Evolutionary conservation across 106 monocot species (phyloP).

Genomic region (Acorus gramineus): DNA sequence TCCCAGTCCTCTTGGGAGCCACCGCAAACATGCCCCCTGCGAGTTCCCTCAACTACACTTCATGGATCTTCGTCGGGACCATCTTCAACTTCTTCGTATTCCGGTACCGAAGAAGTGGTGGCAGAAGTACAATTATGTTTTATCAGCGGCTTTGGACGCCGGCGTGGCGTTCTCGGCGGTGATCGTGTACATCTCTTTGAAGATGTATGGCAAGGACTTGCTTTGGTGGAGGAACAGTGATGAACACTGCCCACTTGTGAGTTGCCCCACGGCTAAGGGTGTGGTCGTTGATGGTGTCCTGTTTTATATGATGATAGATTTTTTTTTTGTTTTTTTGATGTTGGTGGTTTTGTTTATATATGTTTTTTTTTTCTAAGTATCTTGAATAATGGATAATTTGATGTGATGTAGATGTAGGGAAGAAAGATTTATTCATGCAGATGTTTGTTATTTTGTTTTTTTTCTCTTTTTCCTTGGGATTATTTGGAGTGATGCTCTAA

Average conservation of each 20-base stretch:
- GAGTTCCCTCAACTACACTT: constrained; percentile 61
- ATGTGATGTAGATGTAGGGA: too few relatives aligned
- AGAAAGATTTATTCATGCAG: too few relatives aligned
- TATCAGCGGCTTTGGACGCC: constrained; percentile 60
- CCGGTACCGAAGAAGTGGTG: constrained; percentile 76
- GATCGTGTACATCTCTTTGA: constrained; percentile 44
- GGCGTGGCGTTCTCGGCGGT: constrained; percentile 73
- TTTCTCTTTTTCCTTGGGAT: too few relatives aligned
- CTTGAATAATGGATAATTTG: too few relatives aligned
- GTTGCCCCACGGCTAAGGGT: constrained; percentile 51
- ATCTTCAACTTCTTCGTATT: constrained; percentile 88
- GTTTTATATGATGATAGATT: neutral
- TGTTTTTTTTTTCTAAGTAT: too few relatives aligned
- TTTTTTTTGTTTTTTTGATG: too few relatives aligned
- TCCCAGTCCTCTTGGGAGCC: constrained; percentile 76
- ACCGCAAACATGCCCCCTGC: constrained; percentile 87
- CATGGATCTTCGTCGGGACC: constrained; percentile 56
- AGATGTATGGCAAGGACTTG: constrained; percentile 31
- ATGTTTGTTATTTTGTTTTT: too few relatives aligned
- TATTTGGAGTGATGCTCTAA: too few relatives aligned
- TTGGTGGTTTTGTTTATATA: too few relatives aligned
- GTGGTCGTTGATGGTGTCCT: constrained; percentile 38
- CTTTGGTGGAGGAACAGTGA: constrained; percentile 53
- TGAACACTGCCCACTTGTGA: constrained; percentile 55
- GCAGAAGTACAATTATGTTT: constrained; percentile 65